A percentile compares a stretch with the other conserved stretches of the same genome.
These are phyloP conservation scores for Naganishia cerealis DNA, from an alignment of 1,284 basidiomycete genomes.

Conservation along the genomic window DNA sequence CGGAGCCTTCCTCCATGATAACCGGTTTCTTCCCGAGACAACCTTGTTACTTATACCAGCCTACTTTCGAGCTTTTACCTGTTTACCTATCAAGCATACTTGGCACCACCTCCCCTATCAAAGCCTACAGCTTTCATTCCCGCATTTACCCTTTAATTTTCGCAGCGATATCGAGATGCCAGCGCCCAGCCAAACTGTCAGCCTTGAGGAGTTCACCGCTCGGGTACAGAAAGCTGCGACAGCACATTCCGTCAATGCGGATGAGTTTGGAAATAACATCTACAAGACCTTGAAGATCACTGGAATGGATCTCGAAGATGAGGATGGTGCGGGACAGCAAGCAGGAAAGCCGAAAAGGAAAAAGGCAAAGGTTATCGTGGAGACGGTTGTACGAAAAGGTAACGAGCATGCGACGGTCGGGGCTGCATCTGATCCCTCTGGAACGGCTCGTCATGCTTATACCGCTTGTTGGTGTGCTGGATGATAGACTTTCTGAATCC, in stretches of 20 bases:
- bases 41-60: no score
- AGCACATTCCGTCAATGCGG: constrained; percentile 17
- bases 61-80: not conserved
- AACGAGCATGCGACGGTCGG: not conserved
- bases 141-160: not conserved
- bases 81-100: no score
- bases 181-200: not conserved
- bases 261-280: constrained; percentile 34
- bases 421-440: not conserved
- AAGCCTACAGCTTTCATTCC: no score
- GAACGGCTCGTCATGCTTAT: not conserved
- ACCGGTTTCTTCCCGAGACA: not conserved
- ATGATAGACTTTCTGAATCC: constrained; percentile 30
- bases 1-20: not conserved
- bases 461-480: not conserved
- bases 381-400: constrained; percentile 32
- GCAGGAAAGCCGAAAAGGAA: constrained; percentile 12
- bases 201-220: constrained; percentile 1
- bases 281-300: constrained; percentile 37
- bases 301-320: constrained; percentile 35
- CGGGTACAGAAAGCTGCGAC: constrained; percentile 27
- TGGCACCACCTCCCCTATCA: no score
- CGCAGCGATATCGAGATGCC: not conserved
- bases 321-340: constrained; percentile 8
- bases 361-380: constrained; percentile 33